Base-by-base conservation (phyloP, 345 rosid species). In the Gossypium herbaceum region DNA sequence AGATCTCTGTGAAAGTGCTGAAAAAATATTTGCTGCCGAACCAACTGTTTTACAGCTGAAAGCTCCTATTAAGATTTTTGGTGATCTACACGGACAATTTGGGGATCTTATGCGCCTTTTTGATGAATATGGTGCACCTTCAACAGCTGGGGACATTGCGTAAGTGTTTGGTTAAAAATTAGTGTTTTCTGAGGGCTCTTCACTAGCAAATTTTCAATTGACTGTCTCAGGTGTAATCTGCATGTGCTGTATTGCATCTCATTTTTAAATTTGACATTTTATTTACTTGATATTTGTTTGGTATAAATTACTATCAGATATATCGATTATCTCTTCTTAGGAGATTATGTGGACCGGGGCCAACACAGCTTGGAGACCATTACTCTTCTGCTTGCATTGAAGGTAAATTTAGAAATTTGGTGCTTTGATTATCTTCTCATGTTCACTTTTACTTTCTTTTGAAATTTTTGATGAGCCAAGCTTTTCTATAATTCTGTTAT, bases 131-230 rank as follows among this genome's bases (percentile, higher is more conserved):
- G 99, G 99, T 68, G 78, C 97, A 60, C 98, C 99, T 76, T 95
- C 99, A 64, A 93, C 98, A 11, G 98, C 99, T 78, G 99, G 99
- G 80, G 99, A 95, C 84, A 93, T 95, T 72, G 92, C 99, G 98
- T 95, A 90, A 84, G 99, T 64, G 8, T 77, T 78, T 56, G 65
- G 9, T 5, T 39, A 22, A 72, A 69, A 45, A 16, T 9, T 9
- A 22, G 51, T 50, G 16, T 68, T 22, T 48, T 12, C 1, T 17
- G 19, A 25, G 27, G 44, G 58, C 15, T 68, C 9, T 69, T 69
- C 19, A 20, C 45, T 51, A 59, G 25, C 3, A 17, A 25, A 25
- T 8, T 70, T 29, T 70, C 59, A 17, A 29, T 19, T 52, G 47
- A 52, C 43, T 65, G 12, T 55, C 50, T 24, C 0, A 34, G 2